A percentile compares a stretch with the other conserved stretches of the same genome.
phyloP scores from a whole-genome alignment of 2,329 filamentous ascomycete species.

The Penicillium sp. region DNA sequence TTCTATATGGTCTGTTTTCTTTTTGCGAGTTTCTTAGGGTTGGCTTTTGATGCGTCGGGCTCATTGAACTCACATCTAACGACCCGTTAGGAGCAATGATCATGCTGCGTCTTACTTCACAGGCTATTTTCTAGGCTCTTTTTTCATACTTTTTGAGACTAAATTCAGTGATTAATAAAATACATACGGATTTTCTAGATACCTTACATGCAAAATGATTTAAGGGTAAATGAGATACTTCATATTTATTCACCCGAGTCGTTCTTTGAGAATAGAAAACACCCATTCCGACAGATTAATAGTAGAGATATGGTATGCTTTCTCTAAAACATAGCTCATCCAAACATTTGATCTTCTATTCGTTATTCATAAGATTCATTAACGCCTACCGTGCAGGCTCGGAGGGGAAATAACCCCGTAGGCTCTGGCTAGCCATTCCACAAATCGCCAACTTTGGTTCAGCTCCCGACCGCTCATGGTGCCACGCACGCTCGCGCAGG shows the following conservation, averaged over 20 bases:
- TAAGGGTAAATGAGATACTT: not conserved
- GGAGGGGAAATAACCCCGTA: constrained; percentile 4
- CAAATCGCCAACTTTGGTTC: constrained; percentile 2
- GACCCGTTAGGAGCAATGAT: not conserved
- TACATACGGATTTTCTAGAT: not conserved
- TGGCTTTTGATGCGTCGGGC: not conserved
- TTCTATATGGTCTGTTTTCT: not conserved
- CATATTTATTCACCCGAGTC: not conserved
- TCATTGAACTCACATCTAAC: not conserved
- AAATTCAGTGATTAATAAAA: not conserved
- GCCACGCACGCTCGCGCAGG: constrained; percentile 6
- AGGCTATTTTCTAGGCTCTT: not conserved
- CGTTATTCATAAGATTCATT: constrained; percentile 4
- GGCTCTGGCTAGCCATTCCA: not conserved
- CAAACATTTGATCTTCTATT: not conserved
- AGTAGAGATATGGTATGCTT: not conserved
- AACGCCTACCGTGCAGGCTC: not conserved
- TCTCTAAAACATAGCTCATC: not conserved
- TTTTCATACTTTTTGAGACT: not conserved
- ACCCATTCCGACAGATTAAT: not conserved
- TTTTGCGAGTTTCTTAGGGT: not conserved
- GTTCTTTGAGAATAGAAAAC: not conserved
- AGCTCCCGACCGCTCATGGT: constrained; percentile 1
- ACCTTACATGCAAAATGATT: not conserved
- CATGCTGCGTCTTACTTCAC: not conserved